These are phyloP conservation scores for Penicillium palitans DNA, from an alignment of 2,329 filamentous ascomycete species.

Conservation along the genomic window DNA sequence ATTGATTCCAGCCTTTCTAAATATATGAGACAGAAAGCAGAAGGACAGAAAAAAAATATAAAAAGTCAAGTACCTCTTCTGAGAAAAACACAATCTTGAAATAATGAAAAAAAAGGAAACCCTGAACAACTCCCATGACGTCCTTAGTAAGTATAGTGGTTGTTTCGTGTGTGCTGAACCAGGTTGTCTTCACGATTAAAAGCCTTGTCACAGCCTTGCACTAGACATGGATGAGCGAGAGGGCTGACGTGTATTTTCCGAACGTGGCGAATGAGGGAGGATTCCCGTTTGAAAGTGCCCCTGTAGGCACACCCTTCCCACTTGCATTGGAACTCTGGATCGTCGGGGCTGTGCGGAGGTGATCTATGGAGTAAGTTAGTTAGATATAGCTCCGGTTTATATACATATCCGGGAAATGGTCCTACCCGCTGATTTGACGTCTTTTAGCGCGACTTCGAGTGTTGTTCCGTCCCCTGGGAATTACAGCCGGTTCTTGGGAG, in stretches of 20 bases:
- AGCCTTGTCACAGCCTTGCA: not conserved
- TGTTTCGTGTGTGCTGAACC: not conserved
- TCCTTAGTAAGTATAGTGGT: not conserved
- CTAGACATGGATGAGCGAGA: constrained; percentile 11
- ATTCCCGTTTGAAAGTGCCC: constrained; percentile 14
- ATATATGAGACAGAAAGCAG: not conserved
- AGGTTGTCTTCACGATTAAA: constrained; percentile 11
- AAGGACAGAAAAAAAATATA: not conserved
- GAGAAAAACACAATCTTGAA: too few relatives aligned
- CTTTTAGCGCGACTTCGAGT: not conserved
- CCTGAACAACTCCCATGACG: not conserved
- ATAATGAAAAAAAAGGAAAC: not conserved
- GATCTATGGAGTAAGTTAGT: not conserved
- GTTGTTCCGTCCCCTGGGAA: not conserved
- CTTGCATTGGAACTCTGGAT: not conserved
- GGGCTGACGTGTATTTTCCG: constrained; percentile 18
- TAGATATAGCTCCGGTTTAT: not conserved
- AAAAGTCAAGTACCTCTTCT: not conserved
- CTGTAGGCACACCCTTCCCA: constrained; percentile 13
- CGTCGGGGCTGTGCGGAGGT: not conserved
- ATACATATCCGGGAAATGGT: not conserved
- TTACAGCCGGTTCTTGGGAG: not conserved
- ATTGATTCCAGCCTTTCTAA: not conserved
- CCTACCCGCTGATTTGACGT: not conserved
- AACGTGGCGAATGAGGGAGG: constrained; percentile 18